Evolutionary conservation across 2,329 filamentous ascomycete species (phyloP).

Genomic region (Aspergillus sp.): DNA sequence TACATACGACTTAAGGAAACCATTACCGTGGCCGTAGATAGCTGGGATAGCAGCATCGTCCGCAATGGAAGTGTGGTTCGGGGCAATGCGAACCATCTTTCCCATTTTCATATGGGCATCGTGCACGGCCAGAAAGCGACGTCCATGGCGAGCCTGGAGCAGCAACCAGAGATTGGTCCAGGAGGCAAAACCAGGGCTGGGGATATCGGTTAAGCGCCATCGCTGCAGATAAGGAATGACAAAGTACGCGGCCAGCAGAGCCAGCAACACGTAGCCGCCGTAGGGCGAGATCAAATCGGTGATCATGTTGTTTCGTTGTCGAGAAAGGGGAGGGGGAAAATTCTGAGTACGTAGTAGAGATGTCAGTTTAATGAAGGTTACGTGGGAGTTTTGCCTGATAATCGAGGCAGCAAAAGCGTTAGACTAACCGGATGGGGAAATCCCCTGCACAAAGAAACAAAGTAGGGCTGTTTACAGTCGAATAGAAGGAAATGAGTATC

Average conservation of each 20-base stretch:
- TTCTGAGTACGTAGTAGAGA: not conserved
- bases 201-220: conserved; percentile 47
- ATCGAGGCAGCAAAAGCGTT: not conserved
- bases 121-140: conserved; percentile 60
- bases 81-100: conserved; percentile 74
- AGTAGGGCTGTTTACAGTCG: too few relatives aligned
- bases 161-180: conserved; percentile 81
- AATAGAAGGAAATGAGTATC: too few relatives aligned
- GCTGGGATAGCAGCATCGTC: conserved; percentile 69
- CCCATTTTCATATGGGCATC: conserved; percentile 67
- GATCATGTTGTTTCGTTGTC: conserved; percentile 17
- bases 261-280: conserved; percentile 39
- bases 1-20: conserved; percentile 62
- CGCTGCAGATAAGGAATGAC: conserved; percentile 53
- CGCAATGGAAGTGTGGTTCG: conserved; percentile 74
- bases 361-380: conserved; percentile 1
- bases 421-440: too few relatives aligned
- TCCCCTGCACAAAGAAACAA: too few relatives aligned
- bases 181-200: conserved; percentile 48
- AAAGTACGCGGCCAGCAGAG: conserved; percentile 49
- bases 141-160: conserved; percentile 57
- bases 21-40: conserved; percentile 75
- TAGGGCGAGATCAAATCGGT: conserved; percentile 20
- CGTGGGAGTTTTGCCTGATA: not conserved
- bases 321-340: not conserved